Conservation (phyloP, 2,329 filamentous ascomycete genomes). For the Fusarium dlaminii region DNA sequence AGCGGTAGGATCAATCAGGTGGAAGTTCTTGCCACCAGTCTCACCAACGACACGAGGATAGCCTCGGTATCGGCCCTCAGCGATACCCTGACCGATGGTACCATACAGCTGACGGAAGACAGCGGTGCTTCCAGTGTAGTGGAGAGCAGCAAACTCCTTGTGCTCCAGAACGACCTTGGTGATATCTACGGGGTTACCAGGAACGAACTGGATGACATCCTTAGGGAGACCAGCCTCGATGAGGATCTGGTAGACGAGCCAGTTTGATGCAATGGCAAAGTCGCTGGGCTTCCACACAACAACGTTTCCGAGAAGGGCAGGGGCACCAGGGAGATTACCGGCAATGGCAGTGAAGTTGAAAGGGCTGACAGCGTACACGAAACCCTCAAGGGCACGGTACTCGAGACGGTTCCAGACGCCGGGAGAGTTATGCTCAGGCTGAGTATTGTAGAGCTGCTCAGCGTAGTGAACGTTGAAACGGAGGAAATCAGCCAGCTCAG, state of each 20-base stretch:
- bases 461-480: constrained; percentile 95
- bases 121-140: constrained; percentile 92
- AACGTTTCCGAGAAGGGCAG: constrained; percentile 91
- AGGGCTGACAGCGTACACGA: constrained; percentile 92
- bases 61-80: constrained; percentile 81
- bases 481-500: constrained; percentile 91
- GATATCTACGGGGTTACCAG: constrained; percentile 85
- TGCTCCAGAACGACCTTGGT: constrained; percentile 81
- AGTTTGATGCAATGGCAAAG: constrained; percentile 87
- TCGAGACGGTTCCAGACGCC: constrained; percentile 94
- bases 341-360: constrained; percentile 99
- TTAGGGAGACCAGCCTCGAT: constrained; percentile 89
- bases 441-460: constrained; percentile 87
- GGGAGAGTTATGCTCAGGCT: constrained; percentile 83
- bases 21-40: constrained; percentile 95
- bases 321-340: constrained; percentile 83
- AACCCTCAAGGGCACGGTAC: constrained; percentile 89
- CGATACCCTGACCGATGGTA: constrained; percentile 82
- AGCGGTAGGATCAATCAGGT: constrained; percentile 80
- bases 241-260: constrained; percentile 89
- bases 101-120: constrained; percentile 92
- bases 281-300: constrained; percentile 98
- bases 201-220: constrained; percentile 93
- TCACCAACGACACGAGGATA: constrained; percentile 92
- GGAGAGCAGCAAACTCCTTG: constrained; percentile 85